Evolutionary conservation across 768 basidiomycete species (phyloP).

Genomic region (Termitomyces sp.): DNA sequence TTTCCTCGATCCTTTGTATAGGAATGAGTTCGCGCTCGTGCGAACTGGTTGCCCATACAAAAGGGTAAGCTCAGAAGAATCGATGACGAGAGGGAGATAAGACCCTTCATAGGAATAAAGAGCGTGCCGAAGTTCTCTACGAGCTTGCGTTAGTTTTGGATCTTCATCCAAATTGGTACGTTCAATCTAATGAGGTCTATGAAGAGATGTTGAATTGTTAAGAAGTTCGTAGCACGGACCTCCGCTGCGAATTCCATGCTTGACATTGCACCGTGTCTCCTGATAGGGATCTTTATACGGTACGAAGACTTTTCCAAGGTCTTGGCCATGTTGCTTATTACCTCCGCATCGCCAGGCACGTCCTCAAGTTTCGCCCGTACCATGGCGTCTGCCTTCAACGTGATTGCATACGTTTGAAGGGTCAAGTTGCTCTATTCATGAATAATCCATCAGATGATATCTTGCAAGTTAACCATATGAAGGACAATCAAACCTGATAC

Average conservation of each 20-base stretch:
- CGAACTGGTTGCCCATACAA: neutral
- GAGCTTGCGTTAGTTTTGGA: neutral
- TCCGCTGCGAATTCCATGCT: neutral
- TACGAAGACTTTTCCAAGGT: neutral
- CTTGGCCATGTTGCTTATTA: neutral
- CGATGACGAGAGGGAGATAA: neutral
- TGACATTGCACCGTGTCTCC: neutral
- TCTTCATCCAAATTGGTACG: neutral
- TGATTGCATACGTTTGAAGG: neutral
- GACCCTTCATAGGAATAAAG: neutral
- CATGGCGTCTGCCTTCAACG: neutral
- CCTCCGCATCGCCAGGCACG: neutral
- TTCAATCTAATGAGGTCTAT: neutral
- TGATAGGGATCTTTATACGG: neutral
- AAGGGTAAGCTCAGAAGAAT: neutral
- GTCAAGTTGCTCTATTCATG: neutral
- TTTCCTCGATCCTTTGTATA: neutral
- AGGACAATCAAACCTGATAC: neutral
- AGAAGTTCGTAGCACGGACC: neutral
- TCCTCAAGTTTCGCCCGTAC: neutral
- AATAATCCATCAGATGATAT: neutral
- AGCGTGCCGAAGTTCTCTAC: neutral
- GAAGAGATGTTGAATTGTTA: neutral
- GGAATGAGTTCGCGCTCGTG: neutral
- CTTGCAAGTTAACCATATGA: neutral